Percentiles rank a stretch among this genome's conserved stretches.
phyloP scores from a whole-genome alignment of 2,329 filamentous ascomycete species.

The Arachnopeziza araneosa region DNA sequence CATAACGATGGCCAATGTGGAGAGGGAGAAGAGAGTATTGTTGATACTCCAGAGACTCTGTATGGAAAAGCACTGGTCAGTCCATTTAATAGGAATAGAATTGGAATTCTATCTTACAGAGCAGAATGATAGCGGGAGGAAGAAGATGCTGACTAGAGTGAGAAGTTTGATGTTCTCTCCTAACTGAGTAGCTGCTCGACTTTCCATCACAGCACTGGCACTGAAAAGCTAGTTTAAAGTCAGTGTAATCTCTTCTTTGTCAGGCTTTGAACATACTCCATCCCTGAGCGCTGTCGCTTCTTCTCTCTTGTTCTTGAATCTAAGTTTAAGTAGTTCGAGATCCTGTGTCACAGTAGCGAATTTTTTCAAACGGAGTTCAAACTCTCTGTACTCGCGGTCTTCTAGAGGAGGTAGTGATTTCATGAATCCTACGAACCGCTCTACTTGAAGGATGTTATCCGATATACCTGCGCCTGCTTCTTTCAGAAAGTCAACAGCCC shows the following conservation, averaged over 20 bases:
- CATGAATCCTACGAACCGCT: not conserved
- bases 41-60: conserved; percentile 12
- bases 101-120: conserved; percentile 4
- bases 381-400: not conserved
- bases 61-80: not conserved
- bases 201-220: conserved; percentile 26
- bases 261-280: not conserved
- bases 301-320: conserved; percentile 5
- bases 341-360: not conserved
- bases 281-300: conserved; percentile 3
- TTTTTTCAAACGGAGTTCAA: conserved; percentile 1
- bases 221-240: conserved; percentile 19
- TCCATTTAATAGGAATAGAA: not conserved
- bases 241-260: not conserved
- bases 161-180: conserved; percentile 34
- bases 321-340: not conserved
- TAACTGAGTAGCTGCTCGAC: conserved; percentile 25
- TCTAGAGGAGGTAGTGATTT: not conserved
- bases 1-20: not conserved
- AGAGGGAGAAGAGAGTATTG: conserved; percentile 4
- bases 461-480: not conserved
- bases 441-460: not conserved
- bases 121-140: conserved; percentile 32
- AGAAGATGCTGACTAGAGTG: conserved; percentile 36
- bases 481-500: not conserved